Base-by-base conservation (phyloP, 2,329 filamentous ascomycete species). In the Xylariaceae sp. region DNA sequence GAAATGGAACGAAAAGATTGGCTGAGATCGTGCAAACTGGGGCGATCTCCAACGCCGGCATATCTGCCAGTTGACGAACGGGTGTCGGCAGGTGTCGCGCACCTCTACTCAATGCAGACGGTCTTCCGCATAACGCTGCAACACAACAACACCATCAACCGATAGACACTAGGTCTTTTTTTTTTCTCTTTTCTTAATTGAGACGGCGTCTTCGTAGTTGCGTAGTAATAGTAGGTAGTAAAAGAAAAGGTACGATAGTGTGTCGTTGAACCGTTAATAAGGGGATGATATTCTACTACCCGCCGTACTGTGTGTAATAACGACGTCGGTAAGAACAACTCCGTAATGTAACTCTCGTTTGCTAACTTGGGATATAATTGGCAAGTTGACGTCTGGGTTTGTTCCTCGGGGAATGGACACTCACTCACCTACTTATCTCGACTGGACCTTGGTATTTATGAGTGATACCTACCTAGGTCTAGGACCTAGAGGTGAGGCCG, bases 1-100 rank as follows among this genome's bases (percentile, higher is more conserved):
- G 63, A 58, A 53, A 55, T 51, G 53, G 41, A 11, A 39, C 37
- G 48, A 54, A 53, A 58, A 60, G 63, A 65, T 65, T 65, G 61
- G 63, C 55, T 52, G 52, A 64, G 50, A 57, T 61, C 52, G 60
- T 62, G 47, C 57, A 53, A 52, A 55, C 52, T 39, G 57, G 56
- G 54, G 41, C 41, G 41, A 11, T 17, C 47, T 57, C 55, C 55
- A 56, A 55, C 49, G 45, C 18, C 53, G 52, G 52, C 62, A 64
- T 64, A 48, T 57, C 58, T 39, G 52, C 56, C 63, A 63, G 58
- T 9, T 63, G 56, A 57, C 50, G 2, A 35, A 1, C 62, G 34
- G 51, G 9, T 60, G 60, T 45, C 52, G 13, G 47, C 58, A 56
- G 55, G 1, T 53, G 57, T 9, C 15, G 8, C 6, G 8, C 44